Evolutionary conservation across 768 basidiomycete species (phyloP).

Genomic region (Kwoniella sp.): DNA sequence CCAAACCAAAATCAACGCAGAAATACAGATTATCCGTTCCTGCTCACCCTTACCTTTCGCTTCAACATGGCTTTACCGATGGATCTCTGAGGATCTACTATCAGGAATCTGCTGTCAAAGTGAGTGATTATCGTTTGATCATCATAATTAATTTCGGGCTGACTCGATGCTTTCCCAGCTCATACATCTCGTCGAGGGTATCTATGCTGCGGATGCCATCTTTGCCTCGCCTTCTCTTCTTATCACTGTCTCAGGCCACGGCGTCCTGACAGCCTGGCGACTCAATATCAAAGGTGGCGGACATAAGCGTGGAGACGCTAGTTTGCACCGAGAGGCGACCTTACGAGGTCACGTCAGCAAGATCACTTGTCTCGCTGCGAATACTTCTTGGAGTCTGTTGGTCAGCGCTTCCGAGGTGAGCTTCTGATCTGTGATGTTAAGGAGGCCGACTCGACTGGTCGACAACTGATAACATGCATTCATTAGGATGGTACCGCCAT

Average conservation of each 20-base stretch:
- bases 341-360: conserved; percentile 77
- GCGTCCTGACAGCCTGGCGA: conserved; percentile 82
- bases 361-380: conserved; percentile 70
- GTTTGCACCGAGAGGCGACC: conserved; percentile 64
- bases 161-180: conserved; percentile 57
- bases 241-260: conserved; percentile 77
- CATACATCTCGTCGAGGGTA: conserved; percentile 75
- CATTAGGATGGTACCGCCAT: conserved; percentile 74
- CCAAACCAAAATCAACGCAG: conserved; percentile 30
- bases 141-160: not conserved
- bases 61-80: conserved; percentile 51
- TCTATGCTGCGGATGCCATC: conserved; percentile 70
- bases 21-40: conserved; percentile 34
- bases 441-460: not conserved
- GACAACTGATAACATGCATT: conserved; percentile 4
- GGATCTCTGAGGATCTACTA: conserved; percentile 43
- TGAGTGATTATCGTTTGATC: not conserved
- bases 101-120: conserved; percentile 30
- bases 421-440: conserved; percentile 2
- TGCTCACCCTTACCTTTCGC: conserved; percentile 30
- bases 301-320: conserved; percentile 43
- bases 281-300: conserved; percentile 58
- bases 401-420: conserved; percentile 71
- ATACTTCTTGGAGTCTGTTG: conserved; percentile 76
- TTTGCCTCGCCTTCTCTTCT: conserved; percentile 75